These are phyloP conservation scores for Claviceps quebecensis DNA, from an alignment of 2,329 filamentous ascomycete genomes.

Conservation along the genomic window DNA sequence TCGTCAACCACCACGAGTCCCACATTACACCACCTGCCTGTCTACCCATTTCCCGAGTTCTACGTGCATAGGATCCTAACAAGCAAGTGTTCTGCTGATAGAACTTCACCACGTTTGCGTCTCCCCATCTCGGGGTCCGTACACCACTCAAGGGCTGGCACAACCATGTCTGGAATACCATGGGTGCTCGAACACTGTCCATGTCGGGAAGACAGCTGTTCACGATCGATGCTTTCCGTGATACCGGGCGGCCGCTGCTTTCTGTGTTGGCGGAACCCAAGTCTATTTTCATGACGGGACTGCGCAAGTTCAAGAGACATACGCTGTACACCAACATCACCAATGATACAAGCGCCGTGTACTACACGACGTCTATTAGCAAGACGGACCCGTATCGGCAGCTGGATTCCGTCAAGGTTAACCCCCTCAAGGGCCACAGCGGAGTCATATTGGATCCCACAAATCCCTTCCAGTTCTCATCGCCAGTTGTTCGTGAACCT, in stretches of 20 bases:
- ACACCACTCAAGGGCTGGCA: constrained; percentile 52
- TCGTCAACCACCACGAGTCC: background rate
- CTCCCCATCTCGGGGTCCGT: constrained; percentile 66
- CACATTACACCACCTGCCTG: background rate
- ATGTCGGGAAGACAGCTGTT: constrained; percentile 80
- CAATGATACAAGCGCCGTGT: constrained; percentile 71
- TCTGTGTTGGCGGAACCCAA: constrained; percentile 68
- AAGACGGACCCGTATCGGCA: constrained; percentile 66
- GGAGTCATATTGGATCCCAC: constrained; percentile 59
- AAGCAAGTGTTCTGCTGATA: constrained; percentile 14
- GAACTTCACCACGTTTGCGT: constrained; percentile 90
- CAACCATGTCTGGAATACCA: constrained; percentile 63
- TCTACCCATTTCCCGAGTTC: background rate
- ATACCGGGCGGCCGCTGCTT: constrained; percentile 68
- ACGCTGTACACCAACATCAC: constrained; percentile 75
- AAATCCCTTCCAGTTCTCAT: constrained; percentile 42
- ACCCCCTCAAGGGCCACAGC: constrained; percentile 60
- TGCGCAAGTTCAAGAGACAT: constrained; percentile 61
- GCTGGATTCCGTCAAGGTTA: constrained; percentile 51
- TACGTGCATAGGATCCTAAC: background rate
- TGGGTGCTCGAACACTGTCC: constrained; percentile 69
- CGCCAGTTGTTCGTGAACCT: constrained; percentile 18
- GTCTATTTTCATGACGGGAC: constrained; percentile 71
- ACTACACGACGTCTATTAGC: constrained; percentile 70
- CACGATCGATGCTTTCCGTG: constrained; percentile 70